Evolutionary conservation across 2,329 filamentous ascomycete species (phyloP).

Genomic region (Trichophyton benhamiae): DNA sequence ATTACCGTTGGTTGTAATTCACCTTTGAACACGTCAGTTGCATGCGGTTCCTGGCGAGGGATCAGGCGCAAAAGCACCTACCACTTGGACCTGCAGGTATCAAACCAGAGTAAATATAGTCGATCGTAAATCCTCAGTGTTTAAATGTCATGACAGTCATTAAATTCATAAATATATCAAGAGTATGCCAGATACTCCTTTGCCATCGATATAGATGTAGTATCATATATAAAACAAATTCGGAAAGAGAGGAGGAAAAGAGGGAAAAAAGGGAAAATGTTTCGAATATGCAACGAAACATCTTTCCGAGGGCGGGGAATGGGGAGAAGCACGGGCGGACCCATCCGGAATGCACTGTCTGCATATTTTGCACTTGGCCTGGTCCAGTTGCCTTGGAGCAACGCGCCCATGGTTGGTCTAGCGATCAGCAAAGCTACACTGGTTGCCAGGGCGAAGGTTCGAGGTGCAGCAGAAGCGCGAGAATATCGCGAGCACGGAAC

Average conservation of each 20-base stretch:
- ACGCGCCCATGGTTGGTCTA: background rate
- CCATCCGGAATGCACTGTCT: background rate
- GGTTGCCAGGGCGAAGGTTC: background rate
- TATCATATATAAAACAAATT: background rate
- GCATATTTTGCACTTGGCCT: background rate
- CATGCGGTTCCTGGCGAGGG: background rate
- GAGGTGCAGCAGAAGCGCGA: background rate
- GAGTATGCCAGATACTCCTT: background rate
- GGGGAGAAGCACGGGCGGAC: background rate
- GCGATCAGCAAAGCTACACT: conserved; percentile 1
- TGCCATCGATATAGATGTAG: background rate
- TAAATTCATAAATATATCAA: background rate
- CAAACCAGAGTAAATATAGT: background rate
- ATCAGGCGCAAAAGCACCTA: conserved; percentile 1
- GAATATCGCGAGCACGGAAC: conserved; percentile 1
- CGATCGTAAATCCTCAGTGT: background rate
- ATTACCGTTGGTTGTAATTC: background rate
- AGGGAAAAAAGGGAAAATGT: background rate
- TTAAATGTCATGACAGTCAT: background rate
- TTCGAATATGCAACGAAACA: background rate
- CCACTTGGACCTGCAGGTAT: background rate
- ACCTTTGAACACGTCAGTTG: background rate
- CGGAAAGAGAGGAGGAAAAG: background rate
- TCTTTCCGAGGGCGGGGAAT: background rate
- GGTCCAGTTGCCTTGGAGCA: background rate